Conservation (phyloP, 1,284 basidiomycete genomes). For the Ganoderma lucidum region DNA sequence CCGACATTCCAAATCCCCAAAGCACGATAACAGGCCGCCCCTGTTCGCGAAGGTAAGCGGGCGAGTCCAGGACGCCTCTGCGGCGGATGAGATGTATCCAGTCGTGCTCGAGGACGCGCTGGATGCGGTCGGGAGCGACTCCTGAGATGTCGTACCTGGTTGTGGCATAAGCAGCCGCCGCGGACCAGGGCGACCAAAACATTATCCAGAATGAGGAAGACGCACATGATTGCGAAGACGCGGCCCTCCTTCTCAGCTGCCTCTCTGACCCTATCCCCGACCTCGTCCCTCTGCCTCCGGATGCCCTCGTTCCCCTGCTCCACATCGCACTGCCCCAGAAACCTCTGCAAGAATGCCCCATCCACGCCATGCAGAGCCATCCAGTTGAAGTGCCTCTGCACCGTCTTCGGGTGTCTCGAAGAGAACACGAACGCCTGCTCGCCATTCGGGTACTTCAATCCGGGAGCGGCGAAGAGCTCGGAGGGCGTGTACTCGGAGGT, state of each 20-base stretch:
- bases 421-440: constrained; percentile 75
- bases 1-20: constrained; percentile 79
- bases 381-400: constrained; percentile 80
- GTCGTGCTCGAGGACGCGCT: constrained; percentile 66
- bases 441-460: constrained; percentile 61
- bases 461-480: constrained; percentile 75
- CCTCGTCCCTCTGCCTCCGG: constrained; percentile 70
- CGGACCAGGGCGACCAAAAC: background rate
- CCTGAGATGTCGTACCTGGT: constrained; percentile 80
- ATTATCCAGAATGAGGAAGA: background rate
- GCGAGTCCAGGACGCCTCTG: constrained; percentile 69
- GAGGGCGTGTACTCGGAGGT: constrained; percentile 70
- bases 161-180: constrained; percentile 8
- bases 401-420: constrained; percentile 75
- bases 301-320: constrained; percentile 59
- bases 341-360: constrained; percentile 80
- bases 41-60: constrained; percentile 72
- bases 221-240: constrained; percentile 82
- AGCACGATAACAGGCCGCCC: constrained; percentile 72
- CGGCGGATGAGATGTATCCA: constrained; percentile 72
- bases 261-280: constrained; percentile 71
- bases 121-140: constrained; percentile 66
- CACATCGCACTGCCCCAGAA: constrained; percentile 68
- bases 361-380: constrained; percentile 82
- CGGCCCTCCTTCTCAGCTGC: constrained; percentile 80